Percentiles rank a stretch among this genome's conserved stretches.
Evolutionary conservation across 441 rosid species (phyloP).

Genomic region (Capsella rubella): DNA sequence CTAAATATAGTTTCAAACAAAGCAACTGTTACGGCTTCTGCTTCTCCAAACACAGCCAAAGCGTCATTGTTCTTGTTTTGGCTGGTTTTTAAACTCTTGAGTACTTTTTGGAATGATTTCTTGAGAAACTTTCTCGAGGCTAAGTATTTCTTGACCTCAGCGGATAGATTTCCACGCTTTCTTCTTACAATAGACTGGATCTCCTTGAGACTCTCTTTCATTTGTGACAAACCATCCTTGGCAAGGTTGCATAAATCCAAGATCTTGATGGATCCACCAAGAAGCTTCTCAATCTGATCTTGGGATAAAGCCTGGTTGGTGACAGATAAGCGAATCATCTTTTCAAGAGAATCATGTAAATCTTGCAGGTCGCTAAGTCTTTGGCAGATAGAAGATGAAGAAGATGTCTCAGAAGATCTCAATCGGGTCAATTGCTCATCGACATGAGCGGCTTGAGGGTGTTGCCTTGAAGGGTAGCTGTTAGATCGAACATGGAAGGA

Average conservation of each 20-base stretch:
- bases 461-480: neutral
- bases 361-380: slow-evolving; percentile 47
- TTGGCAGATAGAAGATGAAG: slow-evolving; percentile 33
- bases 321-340: slow-evolving; percentile 45
- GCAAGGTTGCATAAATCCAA: slow-evolving; percentile 41
- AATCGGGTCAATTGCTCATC: neutral
- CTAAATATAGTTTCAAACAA: neutral
- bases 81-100: neutral
- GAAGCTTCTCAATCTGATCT: slow-evolving; percentile 43
- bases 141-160: neutral
- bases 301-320: slow-evolving; percentile 40
- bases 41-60: neutral
- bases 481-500: neutral
- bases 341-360: slow-evolving; percentile 46
- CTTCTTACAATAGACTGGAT: slow-evolving; percentile 46
- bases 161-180: slow-evolving; percentile 37
- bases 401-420: neutral
- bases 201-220: slow-evolving; percentile 46
- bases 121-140: neutral
- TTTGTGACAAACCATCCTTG: slow-evolving; percentile 43
- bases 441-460: neutral
- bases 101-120: neutral
- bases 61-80: neutral
- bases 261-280: slow-evolving; percentile 51
- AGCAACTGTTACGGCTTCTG: neutral